Evolutionary conservation across 2,329 filamentous ascomycete species (phyloP).

Genomic region (Sporothrix pallida): DNA sequence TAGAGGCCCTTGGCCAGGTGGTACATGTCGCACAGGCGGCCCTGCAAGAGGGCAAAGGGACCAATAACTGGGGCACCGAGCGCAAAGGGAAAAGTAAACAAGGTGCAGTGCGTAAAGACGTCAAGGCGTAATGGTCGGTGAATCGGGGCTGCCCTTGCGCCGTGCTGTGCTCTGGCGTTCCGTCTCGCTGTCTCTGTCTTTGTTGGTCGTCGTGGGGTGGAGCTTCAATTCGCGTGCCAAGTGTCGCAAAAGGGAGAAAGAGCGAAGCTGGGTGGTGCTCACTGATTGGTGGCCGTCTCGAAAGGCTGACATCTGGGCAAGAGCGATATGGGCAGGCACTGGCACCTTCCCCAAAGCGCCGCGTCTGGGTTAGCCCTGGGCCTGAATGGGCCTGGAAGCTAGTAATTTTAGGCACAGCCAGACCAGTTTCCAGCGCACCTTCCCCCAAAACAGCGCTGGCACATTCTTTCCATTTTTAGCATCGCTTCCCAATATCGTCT

Average conservation of each 20-base stretch:
- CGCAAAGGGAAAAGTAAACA: neutral
- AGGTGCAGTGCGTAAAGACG: neutral
- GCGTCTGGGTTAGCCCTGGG: conserved; percentile 5
- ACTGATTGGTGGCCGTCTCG: conserved; percentile 5
- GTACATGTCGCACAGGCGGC: conserved; percentile 68
- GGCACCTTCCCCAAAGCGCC: neutral
- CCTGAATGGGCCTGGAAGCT: neutral
- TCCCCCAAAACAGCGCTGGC: neutral
- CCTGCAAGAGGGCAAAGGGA: neutral
- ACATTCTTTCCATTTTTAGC: conserved; percentile 20
- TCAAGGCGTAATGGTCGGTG: neutral
- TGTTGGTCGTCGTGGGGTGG: neutral
- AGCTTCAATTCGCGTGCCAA: neutral
- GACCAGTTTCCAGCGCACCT: neutral
- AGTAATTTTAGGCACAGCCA: neutral
- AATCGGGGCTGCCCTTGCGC: neutral
- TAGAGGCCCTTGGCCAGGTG: conserved; percentile 95
- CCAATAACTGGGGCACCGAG: neutral
- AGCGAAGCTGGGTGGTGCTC: neutral
- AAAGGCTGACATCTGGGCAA: conserved; percentile 13
- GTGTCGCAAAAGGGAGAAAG: neutral
- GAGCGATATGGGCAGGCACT: neutral
- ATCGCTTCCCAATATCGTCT: neutral
- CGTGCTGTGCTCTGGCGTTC: neutral
- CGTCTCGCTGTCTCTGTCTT: neutral